Evolutionary conservation across 2,329 filamentous ascomycete species (phyloP).

Genomic region (Raffaelea ambrosiae): DNA sequence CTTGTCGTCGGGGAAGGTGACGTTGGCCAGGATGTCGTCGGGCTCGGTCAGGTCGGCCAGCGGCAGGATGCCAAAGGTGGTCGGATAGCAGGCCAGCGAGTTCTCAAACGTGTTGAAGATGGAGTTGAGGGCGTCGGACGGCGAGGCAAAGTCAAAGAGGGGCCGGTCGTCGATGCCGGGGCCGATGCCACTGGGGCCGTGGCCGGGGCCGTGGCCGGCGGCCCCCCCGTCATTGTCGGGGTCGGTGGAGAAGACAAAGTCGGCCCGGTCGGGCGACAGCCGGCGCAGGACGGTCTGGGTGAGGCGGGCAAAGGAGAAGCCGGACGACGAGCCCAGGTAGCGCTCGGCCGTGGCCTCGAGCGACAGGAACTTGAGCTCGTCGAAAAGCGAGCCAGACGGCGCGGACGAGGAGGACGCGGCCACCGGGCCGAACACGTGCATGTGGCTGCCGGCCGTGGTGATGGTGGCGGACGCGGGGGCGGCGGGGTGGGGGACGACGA

Average conservation of each 20-base stretch:
- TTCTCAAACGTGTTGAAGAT: not conserved
- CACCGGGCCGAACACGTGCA: not conserved
- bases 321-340: slow-evolving; percentile 34
- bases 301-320: slow-evolving; percentile 33
- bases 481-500: too few species aligned
- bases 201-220: not conserved
- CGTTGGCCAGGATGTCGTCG: not conserved
- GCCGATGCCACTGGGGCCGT: not conserved
- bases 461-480: not conserved
- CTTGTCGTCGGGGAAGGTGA: slow-evolving; percentile 15
- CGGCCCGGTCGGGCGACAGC: slow-evolving; percentile 30
- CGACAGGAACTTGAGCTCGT: slow-evolving; percentile 28
- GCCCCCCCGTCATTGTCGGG: too few species aligned
- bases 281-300: slow-evolving; percentile 32
- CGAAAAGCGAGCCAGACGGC: not conserved
- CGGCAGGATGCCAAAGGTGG: slow-evolving; percentile 21
- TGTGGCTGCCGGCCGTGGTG: not conserved
- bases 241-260: slow-evolving; percentile 26
- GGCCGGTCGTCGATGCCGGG: slow-evolving; percentile 2
- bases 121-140: slow-evolving; percentile 16
- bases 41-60: slow-evolving; percentile 16
- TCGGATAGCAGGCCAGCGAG: slow-evolving; percentile 16
- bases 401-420: slow-evolving; percentile 13
- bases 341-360: slow-evolving; percentile 34
- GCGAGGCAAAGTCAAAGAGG: slow-evolving; percentile 17